Percentiles rank a stretch among this genome's conserved stretches.
Conservation (phyloP, 2,329 filamentous ascomycete genomes). For the Iodosphaeria phyllophila region DNA sequence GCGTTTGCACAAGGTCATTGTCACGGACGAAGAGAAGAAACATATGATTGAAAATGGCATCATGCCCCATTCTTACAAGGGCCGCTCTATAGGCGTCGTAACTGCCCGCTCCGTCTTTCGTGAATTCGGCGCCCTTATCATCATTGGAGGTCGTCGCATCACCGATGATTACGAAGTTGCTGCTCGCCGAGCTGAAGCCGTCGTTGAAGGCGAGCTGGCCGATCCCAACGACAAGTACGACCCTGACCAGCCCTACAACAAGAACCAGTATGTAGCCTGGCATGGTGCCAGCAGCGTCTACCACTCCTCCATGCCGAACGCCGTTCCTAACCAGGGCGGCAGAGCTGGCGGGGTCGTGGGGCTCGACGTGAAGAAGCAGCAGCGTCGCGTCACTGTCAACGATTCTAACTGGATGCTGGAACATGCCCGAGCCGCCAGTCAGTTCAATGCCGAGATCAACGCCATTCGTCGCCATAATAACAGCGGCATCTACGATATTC, state of each 20-base stretch:
- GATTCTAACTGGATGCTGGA: slow-evolving; percentile 94
- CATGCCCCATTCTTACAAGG: slow-evolving; percentile 97
- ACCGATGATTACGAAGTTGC: slow-evolving; percentile 78
- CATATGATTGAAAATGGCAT: slow-evolving; percentile 91
- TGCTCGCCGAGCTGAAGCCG: slow-evolving; percentile 56
- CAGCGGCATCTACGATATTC: slow-evolving; percentile 73
- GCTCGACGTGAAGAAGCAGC: slow-evolving; percentile 66
- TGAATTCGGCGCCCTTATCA: slow-evolving; percentile 86
- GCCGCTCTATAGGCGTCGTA: slow-evolving; percentile 88
- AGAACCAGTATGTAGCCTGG: slow-evolving; percentile 98
- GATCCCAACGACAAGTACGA: slow-evolving; percentile 74
- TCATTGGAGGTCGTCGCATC: slow-evolving; percentile 76
- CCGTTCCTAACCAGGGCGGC: slow-evolving; percentile 54
- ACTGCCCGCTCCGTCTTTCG: slow-evolving; percentile 92
- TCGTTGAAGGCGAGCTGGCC: slow-evolving; percentile 73
- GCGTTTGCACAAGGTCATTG: slow-evolving; percentile 92
- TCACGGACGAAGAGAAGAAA: slow-evolving; percentile 91
- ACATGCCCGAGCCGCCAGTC: slow-evolving; percentile 79
- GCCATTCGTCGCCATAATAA: slow-evolving; percentile 50
- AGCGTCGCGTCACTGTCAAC: slow-evolving; percentile 72
- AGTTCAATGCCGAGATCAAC: slow-evolving; percentile 64
- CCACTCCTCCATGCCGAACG: slow-evolving; percentile 61
- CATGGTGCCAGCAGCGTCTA: slow-evolving; percentile 94
- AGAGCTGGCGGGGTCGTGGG: no score
- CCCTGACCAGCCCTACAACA: slow-evolving; percentile 78